Evolutionary conservation across 257 asterid species (phyloP).

Genomic region (Euphrasia confusa): DNA sequence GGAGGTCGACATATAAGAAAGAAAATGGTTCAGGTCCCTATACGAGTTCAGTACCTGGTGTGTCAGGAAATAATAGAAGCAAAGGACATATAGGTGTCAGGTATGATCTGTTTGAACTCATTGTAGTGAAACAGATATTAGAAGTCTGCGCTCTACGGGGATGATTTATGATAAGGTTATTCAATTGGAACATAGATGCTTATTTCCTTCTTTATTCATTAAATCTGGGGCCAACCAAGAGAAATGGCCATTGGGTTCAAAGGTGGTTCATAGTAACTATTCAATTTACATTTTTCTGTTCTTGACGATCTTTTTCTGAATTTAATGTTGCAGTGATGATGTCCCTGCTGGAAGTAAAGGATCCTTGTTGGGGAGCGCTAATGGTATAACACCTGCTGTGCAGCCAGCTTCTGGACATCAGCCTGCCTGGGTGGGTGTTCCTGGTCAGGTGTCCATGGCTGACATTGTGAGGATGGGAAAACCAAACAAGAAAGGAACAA

Average conservation of each 20-base stretch:
- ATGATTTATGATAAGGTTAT: background rate
- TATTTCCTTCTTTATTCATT: background rate
- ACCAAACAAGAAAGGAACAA: constrained; percentile 44
- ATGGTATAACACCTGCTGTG: constrained; percentile 36
- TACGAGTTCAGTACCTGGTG: constrained; percentile 43
- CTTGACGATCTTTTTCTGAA: constrained; percentile 20
- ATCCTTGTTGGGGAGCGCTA: constrained; percentile 33
- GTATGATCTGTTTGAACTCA: constrained; percentile 32
- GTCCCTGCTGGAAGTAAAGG: constrained; percentile 41
- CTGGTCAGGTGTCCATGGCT: constrained; percentile 68
- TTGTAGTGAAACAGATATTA: background rate
- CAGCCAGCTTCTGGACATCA: constrained; percentile 53
- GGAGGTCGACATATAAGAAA: constrained; percentile 56
- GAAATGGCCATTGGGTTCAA: background rate
- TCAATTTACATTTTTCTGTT: constrained; percentile 4
- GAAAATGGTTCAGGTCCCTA: constrained; percentile 54
- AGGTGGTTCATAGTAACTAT: background rate
- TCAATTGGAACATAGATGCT: background rate
- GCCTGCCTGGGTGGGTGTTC: constrained; percentile 45
- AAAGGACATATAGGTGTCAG: constrained; percentile 44
- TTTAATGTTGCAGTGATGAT: constrained; percentile 43
- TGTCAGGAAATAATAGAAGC: constrained; percentile 44
- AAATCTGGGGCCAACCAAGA: background rate
- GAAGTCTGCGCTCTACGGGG: constrained; percentile 3
- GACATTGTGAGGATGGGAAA: constrained; percentile 95